Evolutionary conservation across 2,329 filamentous ascomycete genomes (phyloP), one percentile per base, ranked within the genome.

Genomic region (Dryadomyces sulphureus): DNA sequence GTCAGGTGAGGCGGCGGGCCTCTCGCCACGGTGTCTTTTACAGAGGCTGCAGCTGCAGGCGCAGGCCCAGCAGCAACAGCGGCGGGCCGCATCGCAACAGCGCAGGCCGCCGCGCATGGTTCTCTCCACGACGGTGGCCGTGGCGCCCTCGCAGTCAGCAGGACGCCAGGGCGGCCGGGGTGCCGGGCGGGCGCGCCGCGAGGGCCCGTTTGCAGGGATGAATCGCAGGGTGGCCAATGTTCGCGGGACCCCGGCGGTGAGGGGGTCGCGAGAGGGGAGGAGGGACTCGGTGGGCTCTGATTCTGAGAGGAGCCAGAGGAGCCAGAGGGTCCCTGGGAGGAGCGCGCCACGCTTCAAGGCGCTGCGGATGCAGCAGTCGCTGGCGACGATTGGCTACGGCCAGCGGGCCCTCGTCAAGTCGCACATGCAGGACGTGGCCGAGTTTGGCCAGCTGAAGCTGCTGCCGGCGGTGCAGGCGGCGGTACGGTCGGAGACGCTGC

Each of bases 361-460:
- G 5, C 69, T 96, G 61, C 94, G 93, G 66, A 96, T 96, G 90
- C 90, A 95, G 60, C 78, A 79, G 44, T 72, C 84, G 2, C 67
- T 96, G 52, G 69, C 84, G 2, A 76, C 80, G 3, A 70, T 96
- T 5, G 77, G 86, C 0, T 95, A 95, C 59, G 76, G 76, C 34
- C 75, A 77, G 54, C 72, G 78, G 46, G 62, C 64, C 46, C 60
- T 57, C 5, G 62, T 75, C 49, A 74, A 74, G 59, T 64, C 67
- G 5, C 63, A 62, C 45, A 86, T 78, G 66, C 68, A 74, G 41
- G 70, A 81, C 43, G 69, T 88, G 47, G 83, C 87, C 34, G 78
- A 76, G 17, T 98, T 98, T 60, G 79, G 87, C 47, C 73, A 87
- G 54, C 86, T 98, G 55, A 69, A 79, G 38, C 68, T 98, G 30